These are phyloP conservation scores for Choanephora cucurbitarum DNA, from an alignment of 371 early-diverging fungal genomes.

Conservation along the genomic window DNA sequence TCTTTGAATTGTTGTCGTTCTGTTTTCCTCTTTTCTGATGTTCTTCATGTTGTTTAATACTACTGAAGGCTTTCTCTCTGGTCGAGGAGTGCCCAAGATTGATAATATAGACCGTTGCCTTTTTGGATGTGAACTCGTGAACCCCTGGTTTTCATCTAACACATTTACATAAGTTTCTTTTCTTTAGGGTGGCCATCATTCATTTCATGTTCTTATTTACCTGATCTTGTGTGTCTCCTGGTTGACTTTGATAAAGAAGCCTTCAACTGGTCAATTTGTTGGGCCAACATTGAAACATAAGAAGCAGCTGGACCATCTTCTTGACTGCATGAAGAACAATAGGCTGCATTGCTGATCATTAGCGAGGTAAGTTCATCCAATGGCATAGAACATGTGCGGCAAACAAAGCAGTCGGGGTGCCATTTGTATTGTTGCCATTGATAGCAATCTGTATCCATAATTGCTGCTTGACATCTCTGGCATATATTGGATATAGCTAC, in stretches of 20 bases:
- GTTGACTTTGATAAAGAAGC: not conserved
- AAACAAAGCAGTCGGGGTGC: slow-evolving; percentile 81
- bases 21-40: slow-evolving; percentile 1
- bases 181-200: not conserved
- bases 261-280: slow-evolving; percentile 1
- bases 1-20: not conserved
- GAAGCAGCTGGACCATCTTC: not conserved
- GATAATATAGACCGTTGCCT: slow-evolving; percentile 7
- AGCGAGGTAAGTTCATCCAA: slow-evolving; percentile 31
- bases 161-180: not conserved
- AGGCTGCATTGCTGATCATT: not conserved
- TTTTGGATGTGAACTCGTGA: not conserved
- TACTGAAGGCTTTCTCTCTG: not conserved
- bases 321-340: slow-evolving; percentile 8
- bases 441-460: slow-evolving; percentile 2
- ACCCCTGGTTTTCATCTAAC: not conserved
- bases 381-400: slow-evolving; percentile 56
- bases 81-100: slow-evolving; percentile 1
- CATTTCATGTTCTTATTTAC: slow-evolving; percentile 1
- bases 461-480: not conserved
- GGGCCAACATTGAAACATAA: slow-evolving; percentile 4
- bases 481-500: not conserved
- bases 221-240: slow-evolving; percentile 2
- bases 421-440: slow-evolving; percentile 40
- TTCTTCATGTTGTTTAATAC: not conserved